These are phyloP conservation scores for Mycocentrospora acerina DNA, from an alignment of 2,329 filamentous ascomycete genomes.

Conservation along the genomic window DNA sequence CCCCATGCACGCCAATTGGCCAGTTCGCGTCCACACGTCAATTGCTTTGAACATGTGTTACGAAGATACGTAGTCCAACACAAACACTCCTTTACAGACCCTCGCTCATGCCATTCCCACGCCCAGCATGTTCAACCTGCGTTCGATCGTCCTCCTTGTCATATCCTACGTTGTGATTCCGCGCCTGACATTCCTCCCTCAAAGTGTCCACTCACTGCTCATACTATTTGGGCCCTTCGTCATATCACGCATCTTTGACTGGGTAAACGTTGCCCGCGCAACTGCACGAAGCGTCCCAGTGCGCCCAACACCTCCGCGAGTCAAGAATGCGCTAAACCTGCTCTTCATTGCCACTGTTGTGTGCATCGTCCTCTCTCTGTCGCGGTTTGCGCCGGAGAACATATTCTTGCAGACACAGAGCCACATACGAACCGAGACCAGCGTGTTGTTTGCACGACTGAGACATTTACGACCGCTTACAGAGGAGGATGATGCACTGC, in stretches of 20 bases:
- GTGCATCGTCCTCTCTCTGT: conserved; percentile 64
- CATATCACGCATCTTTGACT: conserved; percentile 64
- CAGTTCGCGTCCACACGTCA: conserved; percentile 12
- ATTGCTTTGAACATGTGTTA: conserved; percentile 7
- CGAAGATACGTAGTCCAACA: conserved; percentile 14
- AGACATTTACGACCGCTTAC: conserved; percentile 61
- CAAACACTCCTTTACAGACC: background rate
- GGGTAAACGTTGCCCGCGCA: conserved; percentile 60
- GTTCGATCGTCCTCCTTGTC: conserved; percentile 33
- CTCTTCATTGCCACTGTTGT: conserved; percentile 57
- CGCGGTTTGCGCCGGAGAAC: conserved; percentile 73
- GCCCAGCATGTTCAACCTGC: conserved; percentile 35
- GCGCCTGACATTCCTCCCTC: conserved; percentile 40
- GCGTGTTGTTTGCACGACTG: conserved; percentile 81
- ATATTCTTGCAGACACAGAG: conserved; percentile 77
- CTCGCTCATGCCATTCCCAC: conserved; percentile 9
- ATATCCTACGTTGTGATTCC: conserved; percentile 40
- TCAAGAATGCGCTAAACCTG: conserved; percentile 61
- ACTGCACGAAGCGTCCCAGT: conserved; percentile 50
- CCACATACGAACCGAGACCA: conserved; percentile 80
- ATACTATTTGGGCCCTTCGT: conserved; percentile 69
- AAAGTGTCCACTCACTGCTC: conserved; percentile 38
- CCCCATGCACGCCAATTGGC: too few relatives aligned
- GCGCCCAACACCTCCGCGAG: conserved; percentile 56
- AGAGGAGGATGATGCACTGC: conserved; percentile 63